Conservation (phyloP, 2,329 filamentous ascomycete genomes). For the Mollisiaceae sp. region DNA sequence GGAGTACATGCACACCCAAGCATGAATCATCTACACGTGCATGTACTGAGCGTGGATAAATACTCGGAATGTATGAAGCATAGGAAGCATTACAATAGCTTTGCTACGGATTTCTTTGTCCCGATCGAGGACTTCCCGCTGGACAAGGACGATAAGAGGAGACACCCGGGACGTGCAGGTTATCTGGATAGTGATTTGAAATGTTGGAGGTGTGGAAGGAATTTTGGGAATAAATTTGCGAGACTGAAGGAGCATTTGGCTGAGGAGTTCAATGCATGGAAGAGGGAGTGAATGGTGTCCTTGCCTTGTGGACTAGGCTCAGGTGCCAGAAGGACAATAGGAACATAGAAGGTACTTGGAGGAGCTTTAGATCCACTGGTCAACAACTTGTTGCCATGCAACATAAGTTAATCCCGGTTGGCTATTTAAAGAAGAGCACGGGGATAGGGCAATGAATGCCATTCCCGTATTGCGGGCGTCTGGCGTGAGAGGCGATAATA, state of each 20-base stretch:
- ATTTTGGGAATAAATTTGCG: slow-evolving; percentile 77
- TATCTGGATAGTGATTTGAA: slow-evolving; percentile 70
- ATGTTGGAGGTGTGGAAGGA: slow-evolving; percentile 83
- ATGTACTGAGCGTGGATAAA: slow-evolving; percentile 84
- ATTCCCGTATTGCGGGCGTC: not conserved
- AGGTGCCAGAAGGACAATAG: not conserved
- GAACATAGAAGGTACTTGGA: not conserved
- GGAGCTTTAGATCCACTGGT: not conserved
- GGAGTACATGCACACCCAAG: slow-evolving; percentile 88
- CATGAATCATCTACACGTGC: slow-evolving; percentile 92
- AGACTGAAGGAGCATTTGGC: slow-evolving; percentile 77
- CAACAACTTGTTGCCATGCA: not conserved
- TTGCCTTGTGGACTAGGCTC: not conserved
- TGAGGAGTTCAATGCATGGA: slow-evolving; percentile 79
- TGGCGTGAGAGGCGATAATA: too few species aligned
- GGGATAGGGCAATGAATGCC: not conserved
- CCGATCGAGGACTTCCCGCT: slow-evolving; percentile 81
- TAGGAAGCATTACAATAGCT: slow-evolving; percentile 90
- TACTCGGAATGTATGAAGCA: slow-evolving; percentile 74
- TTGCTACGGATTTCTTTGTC: slow-evolving; percentile 84
- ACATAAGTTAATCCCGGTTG: too few species aligned
- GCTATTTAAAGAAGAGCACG: not conserved
- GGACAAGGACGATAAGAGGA: slow-evolving; percentile 64
- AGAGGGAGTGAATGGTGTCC: slow-evolving; percentile 48
- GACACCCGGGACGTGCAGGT: slow-evolving; percentile 57